Percentiles rank a stretch among this genome's conserved stretches.
phyloP scores from a whole-genome alignment of 1,284 basidiomycete genomes.

The Sphaerobolus stellatus region DNA sequence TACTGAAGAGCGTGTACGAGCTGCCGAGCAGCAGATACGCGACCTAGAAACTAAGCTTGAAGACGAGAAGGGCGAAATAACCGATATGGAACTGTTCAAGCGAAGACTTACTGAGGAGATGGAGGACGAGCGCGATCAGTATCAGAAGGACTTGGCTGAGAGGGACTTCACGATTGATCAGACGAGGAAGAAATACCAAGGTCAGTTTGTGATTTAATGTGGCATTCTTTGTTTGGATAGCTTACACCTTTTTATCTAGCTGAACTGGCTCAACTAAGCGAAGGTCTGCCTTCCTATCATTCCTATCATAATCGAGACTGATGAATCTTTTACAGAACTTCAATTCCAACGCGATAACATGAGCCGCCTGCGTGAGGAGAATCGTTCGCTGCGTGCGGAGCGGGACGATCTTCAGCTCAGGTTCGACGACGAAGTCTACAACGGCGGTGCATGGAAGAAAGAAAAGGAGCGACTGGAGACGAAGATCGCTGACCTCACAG shows the following conservation, averaged over 20 bases:
- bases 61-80: conserved; percentile 66
- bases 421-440: conserved; percentile 77
- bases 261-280: conserved; percentile 73
- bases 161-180: conserved; percentile 76
- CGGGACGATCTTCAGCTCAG: conserved; percentile 74
- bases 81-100: conserved; percentile 61
- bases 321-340: conserved; percentile 47
- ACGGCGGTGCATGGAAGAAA: conserved; percentile 78
- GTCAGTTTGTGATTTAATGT: conserved; percentile 34
- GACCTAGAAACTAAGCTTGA: conserved; percentile 67
- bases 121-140: conserved; percentile 73
- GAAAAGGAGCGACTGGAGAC: conserved; percentile 83
- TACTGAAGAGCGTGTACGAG: conserved; percentile 50
- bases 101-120: conserved; percentile 69
- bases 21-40: conserved; percentile 54
- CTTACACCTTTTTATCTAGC: conserved; percentile 37
- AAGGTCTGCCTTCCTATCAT: conserved; percentile 47
- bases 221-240: conserved; percentile 10
- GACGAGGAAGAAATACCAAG: conserved; percentile 81
- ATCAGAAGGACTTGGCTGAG: conserved; percentile 73
- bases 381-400: conserved; percentile 72
- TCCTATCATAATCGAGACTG: conserved; percentile 4
- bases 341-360: conserved; percentile 74
- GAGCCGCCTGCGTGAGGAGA: conserved; percentile 75
- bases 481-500: conserved; percentile 74